Conservation (phyloP, 257 asterid genomes). For the Anisodus tanguticus region DNA sequence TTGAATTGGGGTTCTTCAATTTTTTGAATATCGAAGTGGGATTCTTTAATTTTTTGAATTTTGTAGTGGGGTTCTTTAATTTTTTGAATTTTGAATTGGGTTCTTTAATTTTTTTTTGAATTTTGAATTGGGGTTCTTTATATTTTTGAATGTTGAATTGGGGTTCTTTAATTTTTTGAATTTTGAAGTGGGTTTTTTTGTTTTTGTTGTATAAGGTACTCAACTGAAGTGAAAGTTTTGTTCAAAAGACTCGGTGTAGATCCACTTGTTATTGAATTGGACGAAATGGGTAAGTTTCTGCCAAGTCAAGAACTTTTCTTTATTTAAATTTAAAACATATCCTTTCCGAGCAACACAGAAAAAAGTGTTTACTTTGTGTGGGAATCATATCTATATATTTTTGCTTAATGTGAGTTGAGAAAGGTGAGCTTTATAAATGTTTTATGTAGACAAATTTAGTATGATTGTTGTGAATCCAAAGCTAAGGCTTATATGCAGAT, state of each 20-base stretch:
- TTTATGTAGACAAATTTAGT: not conserved
- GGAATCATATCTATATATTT: not conserved
- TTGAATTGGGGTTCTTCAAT: not conserved
- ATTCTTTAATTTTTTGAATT: too few species aligned
- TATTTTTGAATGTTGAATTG: too few species aligned
- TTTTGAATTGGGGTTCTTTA: too few species aligned
- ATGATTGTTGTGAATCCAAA: not conserved
- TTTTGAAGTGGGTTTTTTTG: conserved; percentile 17
- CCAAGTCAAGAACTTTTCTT: not conserved
- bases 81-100: not conserved
- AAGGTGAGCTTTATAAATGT: not conserved
- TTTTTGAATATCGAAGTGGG: too few species aligned
- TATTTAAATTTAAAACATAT: not conserved
- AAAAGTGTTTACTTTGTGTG: not conserved
- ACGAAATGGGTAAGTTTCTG: conserved; percentile 63
- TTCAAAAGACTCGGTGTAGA: conserved; percentile 80
- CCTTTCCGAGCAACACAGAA: not conserved
- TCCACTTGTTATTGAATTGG: conserved; percentile 84
- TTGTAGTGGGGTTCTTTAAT: not conserved
- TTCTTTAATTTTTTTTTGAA: too few species aligned
- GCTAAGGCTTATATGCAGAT: not conserved
- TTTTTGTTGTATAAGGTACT: conserved; percentile 54
- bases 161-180: too few species aligned
- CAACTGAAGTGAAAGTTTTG: conserved; percentile 81
- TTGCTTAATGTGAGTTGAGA: conserved; percentile 19